These are phyloP conservation scores for Diaporthe velutina DNA, from an alignment of 2,329 filamentous ascomycete species.

Conservation along the genomic window DNA sequence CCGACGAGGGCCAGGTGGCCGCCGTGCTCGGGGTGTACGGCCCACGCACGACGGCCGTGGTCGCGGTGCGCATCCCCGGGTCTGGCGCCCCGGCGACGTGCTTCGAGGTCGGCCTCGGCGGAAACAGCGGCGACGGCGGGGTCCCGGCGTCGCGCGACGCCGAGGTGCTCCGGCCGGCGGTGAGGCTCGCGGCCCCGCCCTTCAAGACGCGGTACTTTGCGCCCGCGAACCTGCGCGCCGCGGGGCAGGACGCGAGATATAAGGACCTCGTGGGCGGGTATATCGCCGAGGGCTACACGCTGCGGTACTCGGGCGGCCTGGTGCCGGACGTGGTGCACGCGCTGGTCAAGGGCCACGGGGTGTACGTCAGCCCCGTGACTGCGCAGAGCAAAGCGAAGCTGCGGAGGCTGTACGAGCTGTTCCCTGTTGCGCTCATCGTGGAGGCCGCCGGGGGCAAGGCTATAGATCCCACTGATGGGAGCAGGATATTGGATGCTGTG, in stretches of 20 bases:
- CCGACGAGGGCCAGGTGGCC: slow-evolving; percentile 57
- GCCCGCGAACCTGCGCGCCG: slow-evolving; percentile 71
- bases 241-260: slow-evolving; percentile 64
- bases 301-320: slow-evolving; percentile 71
- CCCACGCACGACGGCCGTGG: slow-evolving; percentile 66
- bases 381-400: slow-evolving; percentile 66
- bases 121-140: too few relatives aligned
- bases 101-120: slow-evolving; percentile 63
- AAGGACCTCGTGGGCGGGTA: slow-evolving; percentile 62
- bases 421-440: slow-evolving; percentile 70
- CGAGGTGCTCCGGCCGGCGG: slow-evolving; percentile 55
- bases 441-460: slow-evolving; percentile 72
- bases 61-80: slow-evolving; percentile 65
- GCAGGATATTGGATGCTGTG: slow-evolving; percentile 54
- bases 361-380: slow-evolving; percentile 72
- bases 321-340: slow-evolving; percentile 73
- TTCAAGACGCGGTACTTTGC: slow-evolving; percentile 70
- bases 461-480: slow-evolving; percentile 61
- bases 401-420: slow-evolving; percentile 69
- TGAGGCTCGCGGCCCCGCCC: slow-evolving; percentile 54
- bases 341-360: slow-evolving; percentile 71
- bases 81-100: slow-evolving; percentile 50
- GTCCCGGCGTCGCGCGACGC: slow-evolving; percentile 42
- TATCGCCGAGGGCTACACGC: slow-evolving; percentile 67
- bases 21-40: slow-evolving; percentile 67